Conservation (phyloP, 352 stramenopile genomes). For the Aphanomyces stellatus region DNA sequence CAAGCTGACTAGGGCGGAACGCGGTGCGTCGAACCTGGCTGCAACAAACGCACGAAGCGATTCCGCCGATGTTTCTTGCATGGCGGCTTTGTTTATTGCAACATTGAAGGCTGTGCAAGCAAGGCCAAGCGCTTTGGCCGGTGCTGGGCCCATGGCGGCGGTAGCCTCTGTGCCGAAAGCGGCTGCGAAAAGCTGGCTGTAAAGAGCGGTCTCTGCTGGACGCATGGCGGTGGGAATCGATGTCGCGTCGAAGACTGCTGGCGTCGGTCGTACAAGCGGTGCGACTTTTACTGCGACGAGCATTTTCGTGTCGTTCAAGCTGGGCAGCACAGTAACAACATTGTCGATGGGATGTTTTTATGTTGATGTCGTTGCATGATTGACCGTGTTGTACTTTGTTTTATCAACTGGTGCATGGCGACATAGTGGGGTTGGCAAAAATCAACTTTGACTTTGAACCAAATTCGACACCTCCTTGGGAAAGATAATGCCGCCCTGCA, state of each 20-base stretch:
- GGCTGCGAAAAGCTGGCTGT: constrained; percentile 3
- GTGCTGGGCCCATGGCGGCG: constrained; percentile 19
- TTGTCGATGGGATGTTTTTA: too few relatives aligned
- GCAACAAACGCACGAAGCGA: constrained; percentile 17
- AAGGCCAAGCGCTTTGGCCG: constrained; percentile 14
- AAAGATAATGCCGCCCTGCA: too few relatives aligned
- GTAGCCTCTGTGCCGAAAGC: background rate
- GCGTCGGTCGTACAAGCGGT: constrained; percentile 11
- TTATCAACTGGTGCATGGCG: too few relatives aligned
- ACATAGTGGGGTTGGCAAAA: too few relatives aligned
- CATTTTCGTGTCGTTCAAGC: too few relatives aligned
- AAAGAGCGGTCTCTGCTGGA: constrained; percentile 15
- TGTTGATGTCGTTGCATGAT: too few relatives aligned
- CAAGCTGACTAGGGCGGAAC: constrained; percentile 15
- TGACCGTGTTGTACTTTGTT: too few relatives aligned
- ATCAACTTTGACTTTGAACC: too few relatives aligned
- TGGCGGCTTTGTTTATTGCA: constrained; percentile 10
- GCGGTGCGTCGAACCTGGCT: constrained; percentile 2
- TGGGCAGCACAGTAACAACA: too few relatives aligned
- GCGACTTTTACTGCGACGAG: too few relatives aligned
- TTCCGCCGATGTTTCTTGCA: constrained; percentile 17
- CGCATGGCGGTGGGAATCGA: constrained; percentile 11
- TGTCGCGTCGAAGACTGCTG: background rate
- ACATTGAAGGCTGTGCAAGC: constrained; percentile 8
- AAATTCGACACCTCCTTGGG: too few relatives aligned